phyloP scores from a whole-genome alignment of 768 basidiomycete genomes.

The Chalciporus piperatus region DNA sequence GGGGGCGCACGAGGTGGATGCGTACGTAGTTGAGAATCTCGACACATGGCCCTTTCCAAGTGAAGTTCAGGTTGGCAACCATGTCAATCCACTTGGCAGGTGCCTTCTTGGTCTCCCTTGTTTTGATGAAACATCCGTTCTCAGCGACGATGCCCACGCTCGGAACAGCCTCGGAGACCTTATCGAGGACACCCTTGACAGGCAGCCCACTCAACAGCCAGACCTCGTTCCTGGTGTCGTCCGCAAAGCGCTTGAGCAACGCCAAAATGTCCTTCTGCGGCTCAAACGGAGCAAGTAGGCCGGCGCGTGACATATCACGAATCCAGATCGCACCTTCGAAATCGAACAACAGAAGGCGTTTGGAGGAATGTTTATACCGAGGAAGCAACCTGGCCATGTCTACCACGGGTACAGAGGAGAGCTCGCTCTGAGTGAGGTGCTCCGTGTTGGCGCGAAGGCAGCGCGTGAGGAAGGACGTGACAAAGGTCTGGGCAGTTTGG shows the following conservation, averaged over 20 bases:
- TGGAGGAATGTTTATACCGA: conserved; percentile 61
- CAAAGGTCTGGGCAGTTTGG: conserved; percentile 84
- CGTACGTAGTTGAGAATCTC: conserved; percentile 84
- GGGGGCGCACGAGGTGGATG: conserved; percentile 12
- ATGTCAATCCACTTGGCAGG: conserved; percentile 68
- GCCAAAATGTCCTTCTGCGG: conserved; percentile 40
- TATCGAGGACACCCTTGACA: conserved; percentile 60
- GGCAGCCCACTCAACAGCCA: conserved; percentile 80
- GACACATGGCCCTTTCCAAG: conserved; percentile 77
- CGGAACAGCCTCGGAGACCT: conserved; percentile 57
- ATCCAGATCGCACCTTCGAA: conserved; percentile 81
- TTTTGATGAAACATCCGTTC: conserved; percentile 84
- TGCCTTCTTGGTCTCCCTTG: conserved; percentile 33
- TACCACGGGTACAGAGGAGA: conserved; percentile 36
- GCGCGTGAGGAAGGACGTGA: conserved; percentile 73
- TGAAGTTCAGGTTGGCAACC: conserved; percentile 73
- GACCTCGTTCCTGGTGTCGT: conserved; percentile 69
- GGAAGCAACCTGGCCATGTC: conserved; percentile 56
- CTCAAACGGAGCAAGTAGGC: conserved; percentile 41
- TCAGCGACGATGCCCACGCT: conserved; percentile 82
- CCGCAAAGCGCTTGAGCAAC: conserved; percentile 54
- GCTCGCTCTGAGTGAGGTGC: conserved; percentile 40
- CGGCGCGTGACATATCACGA: conserved; percentile 49
- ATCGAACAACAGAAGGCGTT: conserved; percentile 70
- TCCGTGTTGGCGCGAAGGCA: conserved; percentile 72